Percentiles rank a stretch among this genome's conserved stretches.
Conservation (phyloP, 139 green algal species). For the Chlorella ohadii region DNA sequence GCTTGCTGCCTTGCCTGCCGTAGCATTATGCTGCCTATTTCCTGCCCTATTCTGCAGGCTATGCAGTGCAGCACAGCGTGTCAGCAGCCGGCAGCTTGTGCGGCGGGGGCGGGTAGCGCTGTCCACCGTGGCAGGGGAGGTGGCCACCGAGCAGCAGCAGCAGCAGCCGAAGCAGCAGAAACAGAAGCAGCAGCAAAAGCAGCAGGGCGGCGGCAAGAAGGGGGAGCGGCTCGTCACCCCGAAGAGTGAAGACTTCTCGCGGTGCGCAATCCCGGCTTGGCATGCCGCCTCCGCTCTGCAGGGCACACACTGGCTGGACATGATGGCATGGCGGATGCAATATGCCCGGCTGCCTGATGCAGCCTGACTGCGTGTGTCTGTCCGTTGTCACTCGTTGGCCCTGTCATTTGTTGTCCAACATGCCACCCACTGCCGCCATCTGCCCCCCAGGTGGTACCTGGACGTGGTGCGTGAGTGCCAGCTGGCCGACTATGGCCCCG, state of each 20-base stretch:
- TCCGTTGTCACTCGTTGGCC: no score
- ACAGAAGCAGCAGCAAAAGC: constrained; percentile 39
- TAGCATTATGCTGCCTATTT: no score
- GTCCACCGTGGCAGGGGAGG: constrained; percentile 9
- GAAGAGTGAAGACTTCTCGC: constrained; percentile 85
- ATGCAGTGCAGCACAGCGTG: neutral
- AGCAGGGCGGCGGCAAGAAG: constrained; percentile 48
- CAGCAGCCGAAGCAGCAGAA: constrained; percentile 43
- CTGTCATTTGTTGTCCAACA: neutral
- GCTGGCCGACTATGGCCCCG: constrained; percentile 98
- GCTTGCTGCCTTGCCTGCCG: neutral
- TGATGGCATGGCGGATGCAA: no score
- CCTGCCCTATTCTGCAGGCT: neutral
- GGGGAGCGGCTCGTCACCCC: constrained; percentile 74
- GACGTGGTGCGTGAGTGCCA: constrained; percentile 95
- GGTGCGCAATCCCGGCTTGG: constrained; percentile 42
- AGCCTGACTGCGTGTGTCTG: no score
- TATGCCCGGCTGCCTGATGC: no score
- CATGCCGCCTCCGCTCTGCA: no score
- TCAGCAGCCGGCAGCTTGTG: constrained; percentile 2
- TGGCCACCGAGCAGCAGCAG: constrained; percentile 21
- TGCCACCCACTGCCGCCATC: neutral
- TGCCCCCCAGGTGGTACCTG: constrained; percentile 85
- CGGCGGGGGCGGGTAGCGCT: neutral
- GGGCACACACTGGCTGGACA: no score